Evolutionary conservation across 2,329 filamentous ascomycete genomes (phyloP), one percentile per base, ranked within the genome.

Genomic region (Nannizzia gypsea): DNA sequence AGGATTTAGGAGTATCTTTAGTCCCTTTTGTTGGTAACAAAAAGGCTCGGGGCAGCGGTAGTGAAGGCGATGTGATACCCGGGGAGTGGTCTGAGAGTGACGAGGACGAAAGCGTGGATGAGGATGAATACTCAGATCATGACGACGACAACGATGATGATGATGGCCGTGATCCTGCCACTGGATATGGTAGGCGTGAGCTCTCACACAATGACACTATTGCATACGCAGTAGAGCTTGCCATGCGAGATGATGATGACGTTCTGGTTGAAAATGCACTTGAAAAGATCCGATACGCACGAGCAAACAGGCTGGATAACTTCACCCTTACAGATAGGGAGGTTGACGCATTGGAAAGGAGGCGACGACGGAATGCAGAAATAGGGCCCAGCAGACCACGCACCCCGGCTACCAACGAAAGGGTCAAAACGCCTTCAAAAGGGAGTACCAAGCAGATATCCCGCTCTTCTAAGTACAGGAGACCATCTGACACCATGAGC

Each of bases 281-380:
- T 72, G 84, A 85, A 67, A 86, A 89, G 65, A 95, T 96, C 69
- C 83, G 85, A 64, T 82, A 84, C 64, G 90, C 91, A 15, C 85
- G 89, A 70, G 83, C 83, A 63, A 84, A 84, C 68, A 90, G 90
- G 64, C 87, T 86, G 72, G 78, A 81, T 50, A 88, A 95, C 60
- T 89, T 96, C 60, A 87, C 86, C 70, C 80, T 97, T 64, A 90
- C 82, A 66, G 82, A 85, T 67, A 84, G 87, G 59, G 91, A 96
- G 72, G 78, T 96, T 66, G 87, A 86, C 63, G 90, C 90, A 54
- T 79, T 95, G 66, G 87, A 92, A 69, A 82, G 84, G 63, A 82
- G 84, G 70, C 82, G 85, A 61, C 75, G 84, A 66, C 77, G 80
- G 65, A 76, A 77, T 36, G 17, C 22, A 4, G 22, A 24, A 6